Base-by-base conservation (phyloP, 495 filamentous ascomycete species). In the Penicillium samsonianum region DNA sequence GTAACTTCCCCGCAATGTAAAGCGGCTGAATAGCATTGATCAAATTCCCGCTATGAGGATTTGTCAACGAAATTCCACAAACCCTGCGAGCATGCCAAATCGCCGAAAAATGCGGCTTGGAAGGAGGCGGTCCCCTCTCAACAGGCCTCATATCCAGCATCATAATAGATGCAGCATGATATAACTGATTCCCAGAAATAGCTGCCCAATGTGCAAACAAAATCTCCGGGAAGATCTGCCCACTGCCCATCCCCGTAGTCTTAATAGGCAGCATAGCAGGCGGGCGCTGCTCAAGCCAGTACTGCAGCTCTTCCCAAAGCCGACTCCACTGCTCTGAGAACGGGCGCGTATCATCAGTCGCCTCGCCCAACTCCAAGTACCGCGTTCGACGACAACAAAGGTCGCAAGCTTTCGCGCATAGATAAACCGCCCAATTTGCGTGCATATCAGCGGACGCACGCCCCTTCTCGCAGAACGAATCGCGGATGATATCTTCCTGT, bases 21-120 rank as follows among this genome's bases (percentile, higher is more conserved):
- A 78, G 62, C 25, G 76, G 75, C 58, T 78, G 76, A 31, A 78
- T 74, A 28, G 73, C 73, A 60, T 79, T 79, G 28, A 71, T 79
- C 53, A 75, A 60, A 49, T 73, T 73, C 7, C 75, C 75, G 53
- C 67, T 62, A 45, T 78, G 76, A 9, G 69, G 68, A 58, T 78
- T 78, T 22, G 72, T 72, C 33, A 71, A 50, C 4, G 76, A 78
- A 22, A 78, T 78, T 0, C 73, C 76, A 57, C 74, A 77, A 7
- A 78, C 73, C n/a, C 71, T 59, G n/a, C 68, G 63, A 0, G 76
- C 75, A 63, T 78, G 73, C 73, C 75, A 77, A 30, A 78, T 58
- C 12, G 66, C 53, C 30, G 68, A 62, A 42, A 52, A 63, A 45
- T 61, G 50, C n/a, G 68, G 59, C 50, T 62, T 69, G 2, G 49